Evolutionary conservation across 2,329 filamentous ascomycete genomes (phyloP).

Genomic region (Plenodomus tracheiphilus): DNA sequence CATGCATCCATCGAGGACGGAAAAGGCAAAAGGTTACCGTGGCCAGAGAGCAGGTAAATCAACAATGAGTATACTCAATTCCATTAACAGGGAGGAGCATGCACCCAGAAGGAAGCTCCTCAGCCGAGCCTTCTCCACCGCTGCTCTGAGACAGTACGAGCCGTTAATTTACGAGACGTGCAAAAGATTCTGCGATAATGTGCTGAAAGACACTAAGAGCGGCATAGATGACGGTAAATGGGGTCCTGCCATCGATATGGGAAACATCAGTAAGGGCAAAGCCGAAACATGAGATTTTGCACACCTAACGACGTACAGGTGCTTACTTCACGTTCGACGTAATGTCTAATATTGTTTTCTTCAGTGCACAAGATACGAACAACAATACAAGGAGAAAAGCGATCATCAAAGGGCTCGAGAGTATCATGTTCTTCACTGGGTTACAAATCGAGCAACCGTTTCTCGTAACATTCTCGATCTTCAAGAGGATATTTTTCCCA

Average conservation of each 20-base stretch:
- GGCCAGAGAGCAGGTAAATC: neutral
- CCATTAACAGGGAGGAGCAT: conserved; percentile 2
- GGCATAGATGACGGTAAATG: neutral
- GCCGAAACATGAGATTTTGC: neutral
- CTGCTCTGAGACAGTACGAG: conserved; percentile 2
- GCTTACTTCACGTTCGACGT: conserved; percentile 6
- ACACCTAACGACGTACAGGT: neutral
- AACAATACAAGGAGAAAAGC: neutral
- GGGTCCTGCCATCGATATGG: neutral
- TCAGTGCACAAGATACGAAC: neutral
- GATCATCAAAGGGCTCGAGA: neutral
- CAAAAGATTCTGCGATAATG: conserved; percentile 1
- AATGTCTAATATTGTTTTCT: conserved; percentile 5
- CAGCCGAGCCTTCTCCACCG: conserved; percentile 3
- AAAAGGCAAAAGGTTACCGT: conserved; percentile 1
- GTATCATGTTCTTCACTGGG: neutral
- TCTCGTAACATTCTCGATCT: too few relatives aligned
- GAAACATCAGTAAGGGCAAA: neutral
- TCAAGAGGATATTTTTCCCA: too few relatives aligned
- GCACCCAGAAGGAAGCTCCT: conserved; percentile 1
- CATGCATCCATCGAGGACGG: neutral
- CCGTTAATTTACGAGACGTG: neutral
- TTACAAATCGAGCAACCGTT: neutral
- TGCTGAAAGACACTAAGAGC: neutral
- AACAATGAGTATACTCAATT: conserved; percentile 1